Evolutionary conservation across 805 yeast genomes (phyloP).

Genomic region (Metschnikowia rubicola): DNA sequence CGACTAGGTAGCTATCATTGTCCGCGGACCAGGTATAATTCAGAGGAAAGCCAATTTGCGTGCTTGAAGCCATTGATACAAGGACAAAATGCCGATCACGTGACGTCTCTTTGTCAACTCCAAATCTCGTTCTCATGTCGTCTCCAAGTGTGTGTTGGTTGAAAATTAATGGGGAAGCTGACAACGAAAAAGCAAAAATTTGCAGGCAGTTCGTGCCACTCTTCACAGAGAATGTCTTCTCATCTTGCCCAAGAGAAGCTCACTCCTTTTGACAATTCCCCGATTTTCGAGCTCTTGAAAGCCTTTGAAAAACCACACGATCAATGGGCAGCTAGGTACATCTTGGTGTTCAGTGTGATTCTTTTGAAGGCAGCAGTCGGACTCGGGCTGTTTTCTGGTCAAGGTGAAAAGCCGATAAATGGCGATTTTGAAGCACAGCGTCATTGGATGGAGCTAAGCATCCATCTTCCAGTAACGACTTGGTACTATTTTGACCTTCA

Average conservation of each 20-base stretch:
- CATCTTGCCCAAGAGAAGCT: not conserved
- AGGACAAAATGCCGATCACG: too few relatives aligned
- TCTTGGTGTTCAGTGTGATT: conserved; percentile 67
- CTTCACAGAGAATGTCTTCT: too few relatives aligned
- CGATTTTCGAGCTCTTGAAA: conserved; percentile 71
- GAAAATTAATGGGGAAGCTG: too few relatives aligned
- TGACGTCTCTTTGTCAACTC: too few relatives aligned
- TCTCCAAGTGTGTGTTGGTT: too few relatives aligned
- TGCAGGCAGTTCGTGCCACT: too few relatives aligned
- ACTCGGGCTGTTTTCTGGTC: conserved; percentile 83
- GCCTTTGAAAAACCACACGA: conserved; percentile 78
- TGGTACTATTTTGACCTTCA: conserved; percentile 91
- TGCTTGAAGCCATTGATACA: too few relatives aligned
- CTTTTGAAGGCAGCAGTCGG: conserved; percentile 83
- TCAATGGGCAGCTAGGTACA: conserved; percentile 87
- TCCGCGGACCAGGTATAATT: too few relatives aligned
- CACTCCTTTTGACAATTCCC: conserved; percentile 26
- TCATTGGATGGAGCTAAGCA: conserved; percentile 95
- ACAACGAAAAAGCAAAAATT: too few relatives aligned
- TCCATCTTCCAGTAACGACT: conserved; percentile 60
- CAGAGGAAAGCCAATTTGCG: too few relatives aligned
- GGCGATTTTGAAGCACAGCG: conserved; percentile 99
- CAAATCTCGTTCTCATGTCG: too few relatives aligned
- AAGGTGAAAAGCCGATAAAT: conserved; percentile 65
- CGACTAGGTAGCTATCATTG: too few relatives aligned